Evolutionary conservation across 2,329 filamentous ascomycete species (phyloP).

Genomic region (Neofusicoccum ribis): DNA sequence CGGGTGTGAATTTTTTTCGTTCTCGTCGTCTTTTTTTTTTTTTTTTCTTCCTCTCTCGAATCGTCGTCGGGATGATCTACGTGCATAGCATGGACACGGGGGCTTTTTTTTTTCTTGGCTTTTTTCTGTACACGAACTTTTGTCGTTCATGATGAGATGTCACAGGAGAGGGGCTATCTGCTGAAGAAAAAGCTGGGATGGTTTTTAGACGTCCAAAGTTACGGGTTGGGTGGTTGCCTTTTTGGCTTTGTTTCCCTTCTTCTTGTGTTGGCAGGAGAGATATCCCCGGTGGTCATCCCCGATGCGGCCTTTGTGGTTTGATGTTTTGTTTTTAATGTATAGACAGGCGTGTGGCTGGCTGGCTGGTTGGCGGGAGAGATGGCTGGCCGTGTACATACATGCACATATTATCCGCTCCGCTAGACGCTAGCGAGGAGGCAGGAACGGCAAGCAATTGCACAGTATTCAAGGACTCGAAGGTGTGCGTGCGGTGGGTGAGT

Average conservation of each 20-base stretch:
- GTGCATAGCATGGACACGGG: neutral
- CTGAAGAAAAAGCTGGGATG: neutral
- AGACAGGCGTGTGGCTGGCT: neutral
- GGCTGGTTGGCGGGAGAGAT: neutral
- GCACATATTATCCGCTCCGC: neutral
- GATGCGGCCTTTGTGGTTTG: neutral
- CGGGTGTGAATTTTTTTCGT: neutral
- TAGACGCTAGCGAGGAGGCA: neutral
- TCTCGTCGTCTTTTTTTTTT: neutral
- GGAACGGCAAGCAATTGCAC: constrained; percentile 7
- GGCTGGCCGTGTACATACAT: neutral
- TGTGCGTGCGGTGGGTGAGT: too few relatives aligned
- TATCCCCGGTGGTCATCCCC: neutral
- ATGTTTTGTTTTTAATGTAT: neutral
- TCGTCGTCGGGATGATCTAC: neutral
- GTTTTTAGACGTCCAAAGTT: neutral
- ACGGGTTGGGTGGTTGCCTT: neutral
- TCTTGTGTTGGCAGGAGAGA: neutral
- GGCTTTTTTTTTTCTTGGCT: neutral
- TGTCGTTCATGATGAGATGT: neutral
- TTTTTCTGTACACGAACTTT: neutral
- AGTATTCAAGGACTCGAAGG: neutral
- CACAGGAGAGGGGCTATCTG: neutral
- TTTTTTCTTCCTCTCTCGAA: too few relatives aligned
- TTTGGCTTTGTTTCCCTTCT: neutral